Evolutionary conservation across 495 filamentous ascomycete genomes (phyloP), one percentile per base, ranked within the genome.

Genomic region (Hypomontagnella monticulosa): DNA sequence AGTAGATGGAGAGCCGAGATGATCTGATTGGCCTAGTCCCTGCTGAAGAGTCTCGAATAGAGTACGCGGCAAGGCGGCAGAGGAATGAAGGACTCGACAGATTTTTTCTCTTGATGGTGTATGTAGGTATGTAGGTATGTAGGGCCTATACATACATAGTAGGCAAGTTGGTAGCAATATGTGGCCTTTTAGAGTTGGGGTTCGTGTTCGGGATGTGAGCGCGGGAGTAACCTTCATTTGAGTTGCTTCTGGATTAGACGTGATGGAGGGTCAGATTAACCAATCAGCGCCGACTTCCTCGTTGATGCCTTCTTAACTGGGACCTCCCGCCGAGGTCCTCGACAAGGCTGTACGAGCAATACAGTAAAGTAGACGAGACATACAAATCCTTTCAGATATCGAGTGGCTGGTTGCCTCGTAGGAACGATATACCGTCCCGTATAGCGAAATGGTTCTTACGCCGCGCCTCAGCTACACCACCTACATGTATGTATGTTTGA

Each of bases 231-330:
- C 66, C 66, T 69, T 69, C 67, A 66, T 65, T 65, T 61, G 50
- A 61, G 42, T 34, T 61, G 52, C 51, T 52, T 66, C 62, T 55
- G 57, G 52, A 56, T 44, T 37, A 56, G 46, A 58, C 36, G 67
- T 70, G 62, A 65, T 58, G 63, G 60, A 64, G 61, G 57, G 64
- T 65, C 14, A 69, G 61, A 69, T 69, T 12, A 40, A 23, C 60
- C 58, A 63, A 67, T 71, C 41, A 57, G 46, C 19, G 30, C 18
- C 27, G 23, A 16, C 16, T 50, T 30, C 19, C 36, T 27, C 34
- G 47, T 52, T 61, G 62, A 70, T 68, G 71, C 65, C 71, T 71
- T 73, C 71, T 71, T 54, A 68, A 69, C 49, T 71, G 30, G 71
- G 67, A 61, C 16, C 67, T 70, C 47, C 30, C 52, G 40, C 67